These are phyloP conservation scores for Magnaporthales sp. DNA, from an alignment of 2,329 filamentous ascomycete species.

Conservation along the genomic window DNA sequence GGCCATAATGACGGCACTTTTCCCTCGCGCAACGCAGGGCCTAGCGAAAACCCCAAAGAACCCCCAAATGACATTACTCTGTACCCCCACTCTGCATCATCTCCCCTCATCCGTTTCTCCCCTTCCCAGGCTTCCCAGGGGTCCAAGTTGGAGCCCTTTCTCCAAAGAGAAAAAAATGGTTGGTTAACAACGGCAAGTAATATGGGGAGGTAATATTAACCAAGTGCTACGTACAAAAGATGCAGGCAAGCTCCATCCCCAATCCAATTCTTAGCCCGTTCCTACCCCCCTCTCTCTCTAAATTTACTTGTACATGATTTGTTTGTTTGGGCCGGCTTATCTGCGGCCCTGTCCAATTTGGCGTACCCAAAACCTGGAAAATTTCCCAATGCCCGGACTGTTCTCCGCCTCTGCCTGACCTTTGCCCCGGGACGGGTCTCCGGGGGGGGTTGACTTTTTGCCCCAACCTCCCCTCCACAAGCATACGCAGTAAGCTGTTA, in stretches of 20 bases:
- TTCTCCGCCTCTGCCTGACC: not conserved
- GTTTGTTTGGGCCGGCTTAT: not conserved
- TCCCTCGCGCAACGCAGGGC: not conserved
- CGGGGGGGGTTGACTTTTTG: not conserved
- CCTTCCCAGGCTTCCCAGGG: not conserved
- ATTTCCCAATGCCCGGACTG: not conserved
- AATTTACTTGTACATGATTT: not conserved
- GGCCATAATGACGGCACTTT: slow-evolving; percentile 1
- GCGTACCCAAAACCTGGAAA: too few species aligned
- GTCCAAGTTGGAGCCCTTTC: not conserved
- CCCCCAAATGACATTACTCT: not conserved
- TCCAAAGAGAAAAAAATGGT: not conserved
- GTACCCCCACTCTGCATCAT: not conserved
- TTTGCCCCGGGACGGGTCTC: not conserved
- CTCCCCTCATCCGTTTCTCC: not conserved
- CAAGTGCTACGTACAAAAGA: not conserved
- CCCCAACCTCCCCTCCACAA: not conserved
- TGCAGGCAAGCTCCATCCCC: not conserved
- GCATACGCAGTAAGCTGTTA: not conserved
- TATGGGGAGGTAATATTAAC: not conserved
- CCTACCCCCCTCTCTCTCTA: not conserved
- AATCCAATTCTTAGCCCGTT: too few species aligned
- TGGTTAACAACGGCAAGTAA: not conserved
- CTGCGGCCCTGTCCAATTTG: not conserved
- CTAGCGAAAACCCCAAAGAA: not conserved